Evolutionary conservation across 306 rosid species (phyloP).

Genomic region (Neltuma alba): DNA sequence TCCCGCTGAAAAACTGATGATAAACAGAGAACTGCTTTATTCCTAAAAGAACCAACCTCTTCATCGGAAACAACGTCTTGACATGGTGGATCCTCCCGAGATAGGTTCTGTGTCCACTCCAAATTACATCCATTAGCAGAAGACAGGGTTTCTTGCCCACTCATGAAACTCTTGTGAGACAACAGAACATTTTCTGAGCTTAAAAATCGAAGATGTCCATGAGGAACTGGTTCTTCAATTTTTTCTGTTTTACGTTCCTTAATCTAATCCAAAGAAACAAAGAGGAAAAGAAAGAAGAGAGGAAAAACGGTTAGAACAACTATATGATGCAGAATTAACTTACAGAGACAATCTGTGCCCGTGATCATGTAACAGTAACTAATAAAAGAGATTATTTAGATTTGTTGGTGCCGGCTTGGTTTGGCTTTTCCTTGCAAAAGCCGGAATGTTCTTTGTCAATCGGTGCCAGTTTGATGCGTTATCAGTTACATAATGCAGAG

Average conservation of each 20-base stretch:
- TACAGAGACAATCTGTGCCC: background rate
- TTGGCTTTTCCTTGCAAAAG: background rate
- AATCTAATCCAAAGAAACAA: slow-evolving; percentile 49
- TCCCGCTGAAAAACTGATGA: background rate
- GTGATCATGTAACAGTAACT: background rate
- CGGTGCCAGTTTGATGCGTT: background rate
- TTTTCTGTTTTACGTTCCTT: slow-evolving; percentile 60
- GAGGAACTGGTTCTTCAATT: slow-evolving; percentile 47
- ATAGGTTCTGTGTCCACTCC: slow-evolving; percentile 44
- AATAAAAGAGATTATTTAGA: background rate
- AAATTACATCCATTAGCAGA: slow-evolving; percentile 45
- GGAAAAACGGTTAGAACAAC: background rate
- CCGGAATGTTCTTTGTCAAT: background rate
- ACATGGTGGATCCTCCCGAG: slow-evolving; percentile 32
- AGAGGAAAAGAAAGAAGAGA: background rate
- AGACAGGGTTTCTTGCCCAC: slow-evolving; percentile 43
- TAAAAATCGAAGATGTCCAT: slow-evolving; percentile 41
- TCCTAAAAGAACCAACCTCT: slow-evolving; percentile 43
- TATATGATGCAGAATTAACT: background rate
- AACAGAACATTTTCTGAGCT: slow-evolving; percentile 60
- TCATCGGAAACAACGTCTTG: slow-evolving; percentile 36
- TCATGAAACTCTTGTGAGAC: slow-evolving; percentile 59
- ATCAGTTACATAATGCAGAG: background rate
- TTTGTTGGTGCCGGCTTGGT: background rate
- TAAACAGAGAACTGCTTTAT: background rate